Base-by-base conservation (phyloP, 2,329 filamentous ascomycete species). In the Calcarisporium arbuscula region DNA sequence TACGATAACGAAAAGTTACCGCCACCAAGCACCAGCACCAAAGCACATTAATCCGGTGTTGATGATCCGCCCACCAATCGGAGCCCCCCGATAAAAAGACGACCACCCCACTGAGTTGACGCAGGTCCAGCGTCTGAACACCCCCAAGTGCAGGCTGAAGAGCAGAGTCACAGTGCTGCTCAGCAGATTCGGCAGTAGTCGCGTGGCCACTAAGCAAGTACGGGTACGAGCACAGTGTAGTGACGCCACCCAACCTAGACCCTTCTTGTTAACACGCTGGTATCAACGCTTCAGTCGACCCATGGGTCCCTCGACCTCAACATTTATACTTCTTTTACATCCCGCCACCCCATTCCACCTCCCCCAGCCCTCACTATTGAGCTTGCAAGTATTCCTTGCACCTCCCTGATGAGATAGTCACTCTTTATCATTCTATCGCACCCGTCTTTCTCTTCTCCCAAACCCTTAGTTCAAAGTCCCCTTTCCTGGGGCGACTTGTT, bases 211-310 rank as follows among this genome's bases (percentile, higher is more conserved):
- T n/a, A n/a, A n/a, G n/a, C n/a, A n/a, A n/a, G n/a, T n/a, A n/a
- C n/a, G n/a, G n/a, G n/a, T n/a, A n/a, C n/a, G n/a, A n/a, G n/a
- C n/a, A n/a, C n/a, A n/a, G n/a, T n/a, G n/a, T n/a, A n/a, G n/a
- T n/a, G n/a, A n/a, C n/a, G n/a, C n/a, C n/a, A n/a, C n/a, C n/a
- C n/a, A n/a, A n/a, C n/a, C n/a, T n/a, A n/a, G n/a, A n/a, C n/a
- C n/a, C n/a, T n/a, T n/a, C n/a, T 49, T 57, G 46, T 52, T 58
- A 58, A 58, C 56, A 58, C 56, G 56, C 54, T 58, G 54, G 54
- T 55, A 52, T 44, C 37, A 44, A 33, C 29, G n/a, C n/a, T n/a
- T n/a, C n/a, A n/a, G n/a, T 25, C 20, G 32, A 28, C 30, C 20
- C 28, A 15, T 34, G 15, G 15, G 22, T 14, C 26, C 25, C 17